Base-by-base conservation (phyloP, 75 land plant species). In the Cupressus sempervirens region DNA sequence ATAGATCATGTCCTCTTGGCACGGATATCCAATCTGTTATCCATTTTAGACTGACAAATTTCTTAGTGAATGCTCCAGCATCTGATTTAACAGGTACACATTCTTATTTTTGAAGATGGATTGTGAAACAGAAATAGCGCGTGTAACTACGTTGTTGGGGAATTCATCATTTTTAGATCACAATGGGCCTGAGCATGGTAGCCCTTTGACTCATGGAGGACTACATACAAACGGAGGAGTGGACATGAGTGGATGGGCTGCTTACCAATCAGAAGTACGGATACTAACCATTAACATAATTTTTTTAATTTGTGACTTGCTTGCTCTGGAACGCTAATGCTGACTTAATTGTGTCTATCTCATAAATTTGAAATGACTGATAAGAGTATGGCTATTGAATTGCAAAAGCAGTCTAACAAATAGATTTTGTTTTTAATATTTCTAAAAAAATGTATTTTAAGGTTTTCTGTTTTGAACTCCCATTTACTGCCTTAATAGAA, bases 91-190 rank as follows among this genome's bases (percentile, higher is more conserved):
- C 93, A 86, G 86, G 89, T 88, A 81, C 83, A 82, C 88, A 81
- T 92, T 86, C 92, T 93, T 83, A 90, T 90, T 86, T 91, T 94
- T 87, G 90, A 90, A 93, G 91, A 89, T 92, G 91, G 83, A 88
- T 93, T 88, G 82, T 94, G 91, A 82, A 93, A 86, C 96, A 97
- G 99, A 97, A 92, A 97, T 97, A 84, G 83, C 93, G 89, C 98
- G 98, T 92, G 95, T 97, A 84, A 93, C 99, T 84, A 91, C 92
- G 81, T 88, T 97, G 89, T 93, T 96, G 91, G 96, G 97, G 91
- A 95, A 91, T 88, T 92, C 96, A 87, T 89, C 95, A 83, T 84
- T 92, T 90, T 92, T 93, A 90, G 96, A 94, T 83, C 98, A 96
- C 88, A 93, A 89, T 90, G 92, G 92, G 89, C 85, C 92, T 90